A percentile compares a stretch with the other conserved stretches of the same genome.
phyloP scores from a whole-genome alignment of 768 basidiomycete species.

The Mycena galopus region DNA sequence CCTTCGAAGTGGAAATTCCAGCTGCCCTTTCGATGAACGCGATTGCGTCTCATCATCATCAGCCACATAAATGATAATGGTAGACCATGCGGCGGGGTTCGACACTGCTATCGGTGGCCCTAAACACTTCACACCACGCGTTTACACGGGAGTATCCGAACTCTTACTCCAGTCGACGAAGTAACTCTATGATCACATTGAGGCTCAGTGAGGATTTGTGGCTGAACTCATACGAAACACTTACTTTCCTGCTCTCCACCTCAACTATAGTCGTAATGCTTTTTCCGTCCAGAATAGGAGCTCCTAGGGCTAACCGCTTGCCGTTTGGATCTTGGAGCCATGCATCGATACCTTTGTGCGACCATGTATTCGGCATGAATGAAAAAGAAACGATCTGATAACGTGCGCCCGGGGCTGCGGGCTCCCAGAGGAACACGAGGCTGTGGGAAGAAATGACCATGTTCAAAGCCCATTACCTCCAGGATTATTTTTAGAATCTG shows the following conservation, averaged over 20 bases:
- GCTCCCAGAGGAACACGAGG: too few relatives aligned
- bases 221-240: background rate
- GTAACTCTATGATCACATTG: constrained; percentile 13
- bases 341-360: background rate
- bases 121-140: constrained; percentile 12
- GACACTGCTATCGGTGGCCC: background rate
- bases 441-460: too few relatives aligned
- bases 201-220: too few relatives aligned
- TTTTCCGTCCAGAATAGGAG: background rate
- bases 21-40: background rate
- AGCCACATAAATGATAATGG: too few relatives aligned
- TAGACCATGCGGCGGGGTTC: background rate
- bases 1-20: background rate
- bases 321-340: constrained; percentile 7
- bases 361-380: too few relatives aligned
- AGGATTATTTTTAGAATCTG: too few relatives aligned
- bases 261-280: background rate
- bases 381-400: too few relatives aligned
- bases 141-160: background rate
- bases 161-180: background rate
- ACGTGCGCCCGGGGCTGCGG: too few relatives aligned
- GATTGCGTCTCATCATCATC: background rate
- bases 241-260: background rate
- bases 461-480: too few relatives aligned
- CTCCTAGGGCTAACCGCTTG: background rate